These are phyloP conservation scores for Populus ilicifolia DNA, from an alignment of 345 rosid species.

Conservation along the genomic window DNA sequence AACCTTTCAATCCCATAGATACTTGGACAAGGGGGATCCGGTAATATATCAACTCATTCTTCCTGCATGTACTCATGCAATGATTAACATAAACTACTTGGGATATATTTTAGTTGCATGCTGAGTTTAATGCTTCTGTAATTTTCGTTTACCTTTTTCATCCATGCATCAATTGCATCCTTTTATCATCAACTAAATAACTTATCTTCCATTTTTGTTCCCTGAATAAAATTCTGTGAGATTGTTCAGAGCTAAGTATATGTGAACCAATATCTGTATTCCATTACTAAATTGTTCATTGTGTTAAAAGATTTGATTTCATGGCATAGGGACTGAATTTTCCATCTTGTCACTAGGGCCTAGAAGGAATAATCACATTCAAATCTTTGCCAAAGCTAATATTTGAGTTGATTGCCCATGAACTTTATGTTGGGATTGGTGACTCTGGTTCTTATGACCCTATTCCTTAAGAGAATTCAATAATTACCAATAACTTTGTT, in stretches of 20 bases:
- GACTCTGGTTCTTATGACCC: not conserved
- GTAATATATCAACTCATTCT: conserved; percentile 31
- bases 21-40: conserved; percentile 69
- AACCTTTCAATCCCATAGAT: conserved; percentile 63
- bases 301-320: not conserved
- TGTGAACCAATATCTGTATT: not conserved
- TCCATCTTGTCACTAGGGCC: not conserved
- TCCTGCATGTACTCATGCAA: not conserved
- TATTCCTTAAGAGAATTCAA: not conserved
- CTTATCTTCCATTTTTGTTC: not conserved
- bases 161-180: not conserved
- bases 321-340: not conserved
- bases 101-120: not conserved
- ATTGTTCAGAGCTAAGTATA: not conserved
- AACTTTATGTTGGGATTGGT: not conserved
- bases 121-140: not conserved
- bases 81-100: not conserved
- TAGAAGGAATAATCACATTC: not conserved
- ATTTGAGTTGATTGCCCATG: not conserved
- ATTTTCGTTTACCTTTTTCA: not conserved
- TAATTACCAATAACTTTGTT: not conserved
- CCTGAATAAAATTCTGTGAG: not conserved
- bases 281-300: not conserved
- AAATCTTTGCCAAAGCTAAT: not conserved
- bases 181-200: not conserved